Conservation (phyloP, 2,329 filamentous ascomycete species). For the Calonectria honghensis region DNA sequence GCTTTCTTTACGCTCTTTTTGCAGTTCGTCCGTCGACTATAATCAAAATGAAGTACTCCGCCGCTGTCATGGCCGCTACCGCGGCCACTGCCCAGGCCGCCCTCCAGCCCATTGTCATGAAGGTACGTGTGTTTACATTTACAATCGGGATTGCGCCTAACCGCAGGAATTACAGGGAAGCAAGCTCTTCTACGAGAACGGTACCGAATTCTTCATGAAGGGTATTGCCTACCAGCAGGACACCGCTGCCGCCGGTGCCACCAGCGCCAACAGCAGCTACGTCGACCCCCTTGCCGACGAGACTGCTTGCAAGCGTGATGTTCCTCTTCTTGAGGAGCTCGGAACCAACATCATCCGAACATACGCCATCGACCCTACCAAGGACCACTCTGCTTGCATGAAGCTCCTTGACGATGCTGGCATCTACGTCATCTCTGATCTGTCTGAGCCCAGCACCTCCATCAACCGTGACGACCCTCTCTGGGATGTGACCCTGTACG, state of each 20-base stretch:
- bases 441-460: slow-evolving; percentile 86
- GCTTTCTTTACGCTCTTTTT: slow-evolving; percentile 40
- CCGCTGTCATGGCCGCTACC: slow-evolving; percentile 65
- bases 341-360: slow-evolving; percentile 95
- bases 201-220: slow-evolving; percentile 84
- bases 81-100: slow-evolving; percentile 64
- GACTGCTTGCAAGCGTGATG: slow-evolving; percentile 85
- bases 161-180: slow-evolving; percentile 71
- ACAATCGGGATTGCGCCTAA: not conserved
- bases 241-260: slow-evolving; percentile 72
- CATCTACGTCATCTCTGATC: slow-evolving; percentile 96
- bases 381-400: slow-evolving; percentile 91
- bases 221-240: slow-evolving; percentile 98
- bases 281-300: slow-evolving; percentile 87
- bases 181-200: slow-evolving; percentile 92
- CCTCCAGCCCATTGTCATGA: slow-evolving; percentile 79
- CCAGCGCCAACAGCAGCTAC: slow-evolving; percentile 74
- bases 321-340: slow-evolving; percentile 86
- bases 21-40: slow-evolving; percentile 43
- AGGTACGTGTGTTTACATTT: slow-evolving; percentile 68
- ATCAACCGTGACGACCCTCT: slow-evolving; percentile 87
- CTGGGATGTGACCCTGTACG: slow-evolving; percentile 87
- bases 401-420: slow-evolving; percentile 85
- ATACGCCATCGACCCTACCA: slow-evolving; percentile 89
- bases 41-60: slow-evolving; percentile 59